Evolutionary conservation across 257 asterid genomes (phyloP).

Genomic region (Knoxia roxburghii): DNA sequence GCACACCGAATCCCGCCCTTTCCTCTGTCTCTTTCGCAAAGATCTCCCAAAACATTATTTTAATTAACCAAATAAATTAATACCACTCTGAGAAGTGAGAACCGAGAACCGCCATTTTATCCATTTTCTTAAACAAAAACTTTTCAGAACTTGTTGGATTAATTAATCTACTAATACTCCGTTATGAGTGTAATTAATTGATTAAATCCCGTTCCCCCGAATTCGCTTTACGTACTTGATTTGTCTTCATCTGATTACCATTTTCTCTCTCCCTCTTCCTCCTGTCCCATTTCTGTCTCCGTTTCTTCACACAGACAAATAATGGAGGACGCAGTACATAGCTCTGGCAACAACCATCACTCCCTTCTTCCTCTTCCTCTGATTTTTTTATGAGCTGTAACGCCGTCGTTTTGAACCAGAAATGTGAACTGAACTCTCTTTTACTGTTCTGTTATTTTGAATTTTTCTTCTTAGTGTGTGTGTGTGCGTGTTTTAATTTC

Average conservation of each 20-base stretch:
- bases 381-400: slow-evolving; percentile 8
- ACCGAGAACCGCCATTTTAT: too few relatives aligned
- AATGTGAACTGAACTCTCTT: slow-evolving; percentile 12
- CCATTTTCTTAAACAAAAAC: background rate
- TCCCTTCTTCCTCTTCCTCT: background rate
- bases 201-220: background rate
- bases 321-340: slow-evolving; percentile 4
- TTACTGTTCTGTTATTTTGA: too few relatives aligned
- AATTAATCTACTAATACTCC: background rate
- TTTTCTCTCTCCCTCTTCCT: too few relatives aligned
- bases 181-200: slow-evolving; percentile 3
- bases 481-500: background rate
- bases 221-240: too few relatives aligned
- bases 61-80: background rate
- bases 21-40: slow-evolving; percentile 12
- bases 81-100: too few relatives aligned
- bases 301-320: slow-evolving; percentile 10
- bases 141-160: slow-evolving; percentile 1
- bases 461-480: background rate
- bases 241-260: too few relatives aligned
- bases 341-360: background rate
- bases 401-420: slow-evolving; percentile 19
- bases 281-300: slow-evolving; percentile 12
- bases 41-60: slow-evolving; percentile 15
- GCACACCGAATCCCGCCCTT: background rate